phyloP scores from a whole-genome alignment of 2,329 filamentous ascomycete genomes.

The Colletotrichum sp. region DNA sequence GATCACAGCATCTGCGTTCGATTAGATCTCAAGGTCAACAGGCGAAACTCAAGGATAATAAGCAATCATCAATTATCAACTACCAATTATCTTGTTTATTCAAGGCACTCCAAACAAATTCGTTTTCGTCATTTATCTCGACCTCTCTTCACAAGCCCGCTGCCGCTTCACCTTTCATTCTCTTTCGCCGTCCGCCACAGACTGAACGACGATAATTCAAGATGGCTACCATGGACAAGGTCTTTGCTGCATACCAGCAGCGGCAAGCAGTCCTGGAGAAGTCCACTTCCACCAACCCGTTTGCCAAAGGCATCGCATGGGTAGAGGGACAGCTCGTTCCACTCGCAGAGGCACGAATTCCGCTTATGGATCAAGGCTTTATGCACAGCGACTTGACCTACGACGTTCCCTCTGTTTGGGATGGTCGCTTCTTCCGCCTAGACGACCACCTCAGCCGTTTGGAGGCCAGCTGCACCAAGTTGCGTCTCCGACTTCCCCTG shows the following conservation, averaged over 20 bases:
- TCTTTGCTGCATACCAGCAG: slow-evolving; percentile 26
- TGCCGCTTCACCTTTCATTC: neutral
- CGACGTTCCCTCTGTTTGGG: slow-evolving; percentile 57
- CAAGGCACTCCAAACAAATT: neutral
- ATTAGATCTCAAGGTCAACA: neutral
- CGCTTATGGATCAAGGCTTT: slow-evolving; percentile 56
- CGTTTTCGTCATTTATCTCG: neutral
- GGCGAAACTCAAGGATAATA: neutral
- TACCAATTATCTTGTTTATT: neutral
- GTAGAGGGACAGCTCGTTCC: slow-evolving; percentile 47
- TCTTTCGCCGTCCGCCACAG: neutral
- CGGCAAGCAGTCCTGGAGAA: neutral
- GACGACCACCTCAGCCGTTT: slow-evolving; percentile 53
- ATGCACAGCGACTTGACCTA: slow-evolving; percentile 57
- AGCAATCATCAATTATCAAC: neutral
- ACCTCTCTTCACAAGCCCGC: neutral
- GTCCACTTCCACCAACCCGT: slow-evolving; percentile 32
- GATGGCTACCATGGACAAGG: slow-evolving; percentile 49
- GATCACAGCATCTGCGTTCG: neutral
- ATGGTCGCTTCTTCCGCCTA: slow-evolving; percentile 55
- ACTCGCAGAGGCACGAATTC: slow-evolving; percentile 51
- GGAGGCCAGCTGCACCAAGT: slow-evolving; percentile 47
- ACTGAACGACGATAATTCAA: neutral
- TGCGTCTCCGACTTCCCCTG: slow-evolving; percentile 48
- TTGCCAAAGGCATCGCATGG: slow-evolving; percentile 52